Evolutionary conservation across 768 basidiomycete species (phyloP), one percentile per base, ranked within the genome.

Genomic region (Thelephora ganbajun): DNA sequence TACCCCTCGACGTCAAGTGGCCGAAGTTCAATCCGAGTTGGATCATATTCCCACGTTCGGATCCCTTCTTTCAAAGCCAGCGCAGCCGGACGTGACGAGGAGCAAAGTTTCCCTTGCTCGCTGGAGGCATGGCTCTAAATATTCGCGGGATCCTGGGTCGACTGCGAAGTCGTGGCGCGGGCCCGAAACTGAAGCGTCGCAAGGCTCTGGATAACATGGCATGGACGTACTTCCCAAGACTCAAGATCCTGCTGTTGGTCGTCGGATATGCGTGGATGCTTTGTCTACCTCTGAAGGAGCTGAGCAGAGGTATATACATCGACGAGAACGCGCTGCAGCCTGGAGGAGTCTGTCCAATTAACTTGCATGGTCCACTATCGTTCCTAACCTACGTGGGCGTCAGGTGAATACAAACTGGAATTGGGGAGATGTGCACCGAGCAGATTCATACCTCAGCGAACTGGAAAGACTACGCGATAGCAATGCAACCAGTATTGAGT

Each of bases 321-420:
- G 91, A 94, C 61, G 96, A 99, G 66, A 96, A 98, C 61, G 94
- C 96, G 1, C 65, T 99, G 16, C 89, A 93, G 57, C 93, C 96
- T 9, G 82, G 76, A 5, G 91, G 94, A 69, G 93, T 93, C 55
- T 44, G 61, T 58, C 35, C 4, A 14, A 56, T 46, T 26, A 11
- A 37, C 18, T 46, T 34, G 12, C 51, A 9, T 35, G 39, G 44
- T 44, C 33, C 30, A 18, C n/a, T 20, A 9, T 16, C 22, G 13
- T 43, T 33, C 48, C 16, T 47, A 7, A 16, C 22, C 33, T 2
- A 22, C 22, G 26, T 30, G 26, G 4, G 26, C 26, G 14, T 14
- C 30, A 97, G 91, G 93, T 96, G 18, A 87, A 80, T 48, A 90
- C 87, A 11, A 79, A 91, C 59, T 97, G 86, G 81, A 75, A 76